Base-by-base conservation (phyloP, 1,139 yeast genomes). In the Yamadazyma triangularis region DNA sequence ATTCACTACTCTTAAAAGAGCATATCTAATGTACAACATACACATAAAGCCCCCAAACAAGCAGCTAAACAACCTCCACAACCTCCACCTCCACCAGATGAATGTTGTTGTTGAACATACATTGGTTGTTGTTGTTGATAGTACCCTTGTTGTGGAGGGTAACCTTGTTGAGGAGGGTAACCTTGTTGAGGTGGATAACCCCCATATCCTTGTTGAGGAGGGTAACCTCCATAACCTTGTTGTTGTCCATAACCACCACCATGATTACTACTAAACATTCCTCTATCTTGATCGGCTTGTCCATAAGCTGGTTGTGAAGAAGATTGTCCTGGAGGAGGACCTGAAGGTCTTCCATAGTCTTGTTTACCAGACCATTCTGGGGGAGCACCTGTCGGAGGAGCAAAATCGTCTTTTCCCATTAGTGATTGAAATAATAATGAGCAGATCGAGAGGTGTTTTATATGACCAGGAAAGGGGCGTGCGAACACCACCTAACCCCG, bases 21-120 rank as follows among this genome's bases (percentile, higher is more conserved):
- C 49, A 79, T 73, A 50, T 81, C 88, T 45, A 81, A 60, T 4
- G 88, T 77, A 58, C 85, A 80, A 54, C 91, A 82, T 42, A 80
- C 48, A 73, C 89, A 81, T 56, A 79, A 44, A 8, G 85, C 87
- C 18, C 79, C 87, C 45, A 80, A 63, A 60, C 88, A 81, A 4
- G 77, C 88, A 57, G 77, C 68, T 48, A 79, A 66, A 56, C 87
- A 80, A 34, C 69, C 73, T 7, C 20, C 20, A 18, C 20, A 18
- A 10, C 22, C 25, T 7, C 25, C 25, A 12, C 34, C 30, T 7
- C 34, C 31, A 11, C 27, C 13, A 10, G 58, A 61, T 16, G 42
- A 31, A 33, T 58, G 73, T 45, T 76, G 82, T 36, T 60, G 69
- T 8, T 79, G 85, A 41, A 79, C 79, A 49, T 77, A 70, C 0